phyloP scores from a whole-genome alignment of 768 basidiomycete species.

The Boletus subcaerulescens region DNA sequence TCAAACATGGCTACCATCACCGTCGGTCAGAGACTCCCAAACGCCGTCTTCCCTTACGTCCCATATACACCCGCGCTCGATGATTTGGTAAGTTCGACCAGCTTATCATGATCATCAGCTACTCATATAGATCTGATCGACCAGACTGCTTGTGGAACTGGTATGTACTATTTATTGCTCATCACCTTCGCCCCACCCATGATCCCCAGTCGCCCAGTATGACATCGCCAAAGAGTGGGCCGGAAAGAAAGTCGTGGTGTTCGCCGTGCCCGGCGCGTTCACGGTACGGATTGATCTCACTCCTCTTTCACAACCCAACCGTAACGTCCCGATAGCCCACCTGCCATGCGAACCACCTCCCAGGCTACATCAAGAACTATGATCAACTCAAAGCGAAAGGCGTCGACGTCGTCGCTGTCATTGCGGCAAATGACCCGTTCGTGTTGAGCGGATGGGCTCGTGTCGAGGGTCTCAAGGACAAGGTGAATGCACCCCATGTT shows the following conservation, averaged over 20 bases:
- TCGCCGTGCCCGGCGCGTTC: slow-evolving; percentile 80
- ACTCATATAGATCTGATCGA: not conserved
- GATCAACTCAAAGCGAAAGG: slow-evolving; percentile 52
- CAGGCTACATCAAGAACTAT: slow-evolving; percentile 44
- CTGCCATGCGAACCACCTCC: slow-evolving; percentile 44
- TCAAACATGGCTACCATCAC: slow-evolving; percentile 33
- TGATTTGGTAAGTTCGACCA: slow-evolving; percentile 42
- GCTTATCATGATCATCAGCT: slow-evolving; percentile 7
- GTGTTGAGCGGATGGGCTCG: slow-evolving; percentile 62
- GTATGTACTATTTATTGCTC: slow-evolving; percentile 40
- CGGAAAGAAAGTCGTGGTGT: slow-evolving; percentile 77
- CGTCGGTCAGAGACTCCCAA: slow-evolving; percentile 52
- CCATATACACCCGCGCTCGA: slow-evolving; percentile 64
- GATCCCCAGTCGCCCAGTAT: slow-evolving; percentile 46
- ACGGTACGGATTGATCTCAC: slow-evolving; percentile 46
- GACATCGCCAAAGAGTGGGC: slow-evolving; percentile 61
- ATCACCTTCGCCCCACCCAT: not conserved
- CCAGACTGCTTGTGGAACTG: slow-evolving; percentile 60
- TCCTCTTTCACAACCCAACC: not conserved
- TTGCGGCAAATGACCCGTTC: slow-evolving; percentile 61
- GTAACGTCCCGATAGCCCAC: slow-evolving; percentile 31
- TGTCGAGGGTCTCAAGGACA: slow-evolving; percentile 60
- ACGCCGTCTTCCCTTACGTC: slow-evolving; percentile 47
- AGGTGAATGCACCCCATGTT: slow-evolving; percentile 43
- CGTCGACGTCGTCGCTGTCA: slow-evolving; percentile 48